These are phyloP conservation scores for Pittosporum tobira DNA, from an alignment of 129 eudicot species.

Conservation along the genomic window DNA sequence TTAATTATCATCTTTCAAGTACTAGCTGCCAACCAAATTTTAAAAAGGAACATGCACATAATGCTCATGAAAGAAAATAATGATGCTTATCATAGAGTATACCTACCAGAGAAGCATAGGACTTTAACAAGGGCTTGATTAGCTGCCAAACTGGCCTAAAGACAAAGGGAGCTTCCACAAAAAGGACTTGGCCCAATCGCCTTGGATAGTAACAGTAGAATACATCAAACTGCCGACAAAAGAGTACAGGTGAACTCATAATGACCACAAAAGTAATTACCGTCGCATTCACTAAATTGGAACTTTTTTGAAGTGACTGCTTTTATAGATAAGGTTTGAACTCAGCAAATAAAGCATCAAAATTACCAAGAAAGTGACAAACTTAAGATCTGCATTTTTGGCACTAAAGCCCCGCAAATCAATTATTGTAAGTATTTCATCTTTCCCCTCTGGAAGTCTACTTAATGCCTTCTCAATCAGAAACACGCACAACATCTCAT, in stretches of 20 bases:
- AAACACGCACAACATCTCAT: constrained; percentile 72
- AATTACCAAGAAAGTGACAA: constrained; percentile 78
- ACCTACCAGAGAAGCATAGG: constrained; percentile 79
- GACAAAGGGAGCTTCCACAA: constrained; percentile 90
- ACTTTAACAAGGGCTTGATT: constrained; percentile 67
- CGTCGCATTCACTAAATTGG: not conserved
- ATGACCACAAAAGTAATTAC: not conserved
- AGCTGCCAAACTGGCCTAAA: constrained; percentile 91
- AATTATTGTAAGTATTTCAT: constrained; percentile 65
- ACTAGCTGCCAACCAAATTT: not conserved
- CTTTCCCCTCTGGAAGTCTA: constrained; percentile 64
- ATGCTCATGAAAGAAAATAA: not conserved
- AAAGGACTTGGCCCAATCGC: constrained; percentile 74
- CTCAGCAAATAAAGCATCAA: constrained; percentile 1
- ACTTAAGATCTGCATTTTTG: constrained; percentile 68
- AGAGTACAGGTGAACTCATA: not conserved
- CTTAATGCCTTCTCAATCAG: constrained; percentile 76
- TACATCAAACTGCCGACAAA: constrained; percentile 78
- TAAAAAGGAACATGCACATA: not conserved
- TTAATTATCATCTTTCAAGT: not conserved
- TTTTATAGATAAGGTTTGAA: too few species aligned
- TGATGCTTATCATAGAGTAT: not conserved
- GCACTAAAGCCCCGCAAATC: constrained; percentile 73
- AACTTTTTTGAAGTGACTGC: too few species aligned
- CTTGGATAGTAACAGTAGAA: constrained; percentile 83